Evolutionary conservation across 371 early-diverging fungal genomes (phyloP).

Genomic region (Conidiobolus incongruus): DNA sequence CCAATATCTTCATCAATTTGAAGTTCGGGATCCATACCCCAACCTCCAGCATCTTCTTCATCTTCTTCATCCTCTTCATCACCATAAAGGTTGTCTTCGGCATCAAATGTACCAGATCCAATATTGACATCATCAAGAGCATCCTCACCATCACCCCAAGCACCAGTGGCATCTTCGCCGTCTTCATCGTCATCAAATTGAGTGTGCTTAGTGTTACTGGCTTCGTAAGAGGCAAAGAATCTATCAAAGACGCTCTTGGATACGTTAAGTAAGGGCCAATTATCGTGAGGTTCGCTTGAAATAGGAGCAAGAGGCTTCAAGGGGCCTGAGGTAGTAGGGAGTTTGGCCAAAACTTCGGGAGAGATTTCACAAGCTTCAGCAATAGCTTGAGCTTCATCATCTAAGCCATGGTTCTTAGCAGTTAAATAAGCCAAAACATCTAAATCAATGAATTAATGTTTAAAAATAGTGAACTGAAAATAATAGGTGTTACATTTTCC

Average conservation of each 20-base stretch:
- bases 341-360: constrained; percentile 29
- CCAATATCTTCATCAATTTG: constrained; percentile 34
- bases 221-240: neutral
- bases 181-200: constrained; percentile 1
- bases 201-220: neutral
- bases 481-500: constrained; percentile 37
- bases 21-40: constrained; percentile 26
- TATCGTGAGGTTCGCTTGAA: neutral
- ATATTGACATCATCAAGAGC: neutral
- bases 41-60: constrained; percentile 23
- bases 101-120: neutral
- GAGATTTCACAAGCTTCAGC: constrained; percentile 38
- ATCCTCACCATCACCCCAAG: neutral
- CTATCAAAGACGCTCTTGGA: neutral
- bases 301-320: too few relatives aligned
- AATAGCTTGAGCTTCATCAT: constrained; percentile 59
- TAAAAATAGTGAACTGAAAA: neutral
- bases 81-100: neutral
- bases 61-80: constrained; percentile 14
- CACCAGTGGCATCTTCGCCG: neutral
- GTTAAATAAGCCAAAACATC: constrained; percentile 76
- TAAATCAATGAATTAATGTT: constrained; percentile 6
- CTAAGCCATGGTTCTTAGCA: constrained; percentile 69
- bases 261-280: constrained; percentile 1
- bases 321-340: constrained; percentile 27